These are phyloP conservation scores for Adansonia rubrostipa DNA, from an alignment of 441 rosid species.

Conservation along the genomic window DNA sequence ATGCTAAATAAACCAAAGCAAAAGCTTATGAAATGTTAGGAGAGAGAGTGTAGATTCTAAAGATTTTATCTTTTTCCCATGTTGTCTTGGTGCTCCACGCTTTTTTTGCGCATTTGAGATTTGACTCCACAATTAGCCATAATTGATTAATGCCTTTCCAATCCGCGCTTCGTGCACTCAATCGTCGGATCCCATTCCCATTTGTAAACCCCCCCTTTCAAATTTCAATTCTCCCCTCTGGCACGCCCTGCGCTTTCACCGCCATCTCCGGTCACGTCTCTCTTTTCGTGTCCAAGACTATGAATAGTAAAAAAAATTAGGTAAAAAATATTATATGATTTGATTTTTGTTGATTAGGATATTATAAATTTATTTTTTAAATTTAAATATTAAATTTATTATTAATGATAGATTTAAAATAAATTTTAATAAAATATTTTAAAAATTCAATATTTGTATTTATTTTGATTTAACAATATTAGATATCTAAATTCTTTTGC, in stretches of 20 bases:
- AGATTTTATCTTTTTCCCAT: background rate
- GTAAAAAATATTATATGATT: too few species aligned
- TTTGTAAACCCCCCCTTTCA: conserved; percentile 35
- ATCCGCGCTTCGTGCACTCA: conserved; percentile 47
- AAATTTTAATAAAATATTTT: too few species aligned
- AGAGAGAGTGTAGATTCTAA: background rate
- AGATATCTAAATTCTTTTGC: too few species aligned
- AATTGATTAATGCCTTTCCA: conserved; percentile 41
- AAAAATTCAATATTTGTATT: too few species aligned
- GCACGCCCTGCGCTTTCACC: conserved; percentile 37
- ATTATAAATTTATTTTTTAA: too few species aligned
- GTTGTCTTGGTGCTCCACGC: conserved; percentile 22
- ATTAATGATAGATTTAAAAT: too few species aligned
- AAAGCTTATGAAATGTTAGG: background rate
- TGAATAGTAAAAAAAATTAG: too few species aligned
- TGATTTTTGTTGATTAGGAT: too few species aligned
- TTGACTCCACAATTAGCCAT: conserved; percentile 48
- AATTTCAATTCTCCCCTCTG: conserved; percentile 38
- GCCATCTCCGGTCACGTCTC: conserved; percentile 38
- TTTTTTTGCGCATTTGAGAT: conserved; percentile 36
- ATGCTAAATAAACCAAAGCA: too few species aligned
- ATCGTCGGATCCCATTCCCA: conserved; percentile 56
- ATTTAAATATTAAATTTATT: too few species aligned
- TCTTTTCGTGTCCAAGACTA: background rate
- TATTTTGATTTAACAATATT: too few species aligned